phyloP scores from a whole-genome alignment of 2,329 filamentous ascomycete species.

The Penicillium sp. region DNA sequence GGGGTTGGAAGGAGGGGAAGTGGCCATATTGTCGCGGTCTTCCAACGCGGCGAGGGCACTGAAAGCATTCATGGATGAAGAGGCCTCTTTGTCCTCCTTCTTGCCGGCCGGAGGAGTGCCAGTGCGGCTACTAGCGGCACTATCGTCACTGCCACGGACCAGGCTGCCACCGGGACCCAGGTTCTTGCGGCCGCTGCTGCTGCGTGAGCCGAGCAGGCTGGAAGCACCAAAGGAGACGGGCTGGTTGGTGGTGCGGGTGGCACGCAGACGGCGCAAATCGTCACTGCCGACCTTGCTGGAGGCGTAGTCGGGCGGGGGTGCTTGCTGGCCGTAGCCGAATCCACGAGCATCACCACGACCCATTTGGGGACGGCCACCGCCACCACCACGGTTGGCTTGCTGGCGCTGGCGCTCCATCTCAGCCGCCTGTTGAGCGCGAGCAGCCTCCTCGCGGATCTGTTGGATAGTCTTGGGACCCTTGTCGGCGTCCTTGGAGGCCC shows the following conservation, averaged over 20 bases:
- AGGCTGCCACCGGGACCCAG: slow-evolving; percentile 71
- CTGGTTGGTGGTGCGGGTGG: slow-evolving; percentile 60
- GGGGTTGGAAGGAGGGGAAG: slow-evolving; percentile 47
- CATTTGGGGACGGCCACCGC: slow-evolving; percentile 63
- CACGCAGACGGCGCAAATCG: slow-evolving; percentile 73
- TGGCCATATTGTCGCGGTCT: slow-evolving; percentile 44
- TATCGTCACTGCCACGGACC: slow-evolving; percentile 73
- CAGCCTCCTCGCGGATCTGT: slow-evolving; percentile 80
- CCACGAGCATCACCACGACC: slow-evolving; percentile 84
- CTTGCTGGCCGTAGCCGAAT: slow-evolving; percentile 65
- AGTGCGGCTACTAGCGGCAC: slow-evolving; percentile 79
- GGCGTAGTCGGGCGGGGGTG: slow-evolving; percentile 64
- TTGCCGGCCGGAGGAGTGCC: slow-evolving; percentile 73
- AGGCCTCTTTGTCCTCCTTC: slow-evolving; percentile 58
- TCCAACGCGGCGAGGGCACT: slow-evolving; percentile 52
- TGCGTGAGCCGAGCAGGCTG: slow-evolving; percentile 82
- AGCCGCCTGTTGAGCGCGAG: slow-evolving; percentile 73
- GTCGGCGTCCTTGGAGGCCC: slow-evolving; percentile 81
- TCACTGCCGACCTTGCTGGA: slow-evolving; percentile 85
- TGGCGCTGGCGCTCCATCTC: slow-evolving; percentile 59
- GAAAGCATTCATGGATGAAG: slow-evolving; percentile 81
- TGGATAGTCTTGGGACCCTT: slow-evolving; percentile 97
- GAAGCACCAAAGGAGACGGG: slow-evolving; percentile 70
- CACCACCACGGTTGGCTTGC: slow-evolving; percentile 57
- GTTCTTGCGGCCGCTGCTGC: slow-evolving; percentile 72